These are phyloP conservation scores for Celoporthe dispersa DNA, from an alignment of 2,329 filamentous ascomycete genomes.

Conservation along the genomic window DNA sequence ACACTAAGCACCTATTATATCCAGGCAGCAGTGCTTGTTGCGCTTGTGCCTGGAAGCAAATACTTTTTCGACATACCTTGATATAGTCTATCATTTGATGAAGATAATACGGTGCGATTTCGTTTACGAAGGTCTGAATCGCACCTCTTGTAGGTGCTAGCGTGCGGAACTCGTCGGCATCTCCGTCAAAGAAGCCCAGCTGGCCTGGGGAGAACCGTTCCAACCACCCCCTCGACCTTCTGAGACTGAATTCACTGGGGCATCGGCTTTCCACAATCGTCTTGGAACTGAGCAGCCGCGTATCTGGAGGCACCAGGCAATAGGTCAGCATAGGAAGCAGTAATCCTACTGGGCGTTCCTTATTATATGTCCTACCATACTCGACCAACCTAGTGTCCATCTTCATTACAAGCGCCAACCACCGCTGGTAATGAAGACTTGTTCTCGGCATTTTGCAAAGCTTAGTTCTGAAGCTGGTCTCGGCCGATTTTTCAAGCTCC, in stretches of 20 bases:
- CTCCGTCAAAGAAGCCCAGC: neutral
- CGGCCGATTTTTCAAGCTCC: slow-evolving; percentile 1
- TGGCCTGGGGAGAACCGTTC: neutral
- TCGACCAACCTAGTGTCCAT: neutral
- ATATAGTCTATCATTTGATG: neutral
- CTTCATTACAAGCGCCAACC: neutral
- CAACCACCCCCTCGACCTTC: neutral
- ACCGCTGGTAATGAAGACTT: neutral
- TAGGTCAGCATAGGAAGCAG: neutral
- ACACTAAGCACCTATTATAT: too few relatives aligned
- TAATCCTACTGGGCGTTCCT: neutral
- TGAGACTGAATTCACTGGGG: neutral
- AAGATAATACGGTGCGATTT: neutral
- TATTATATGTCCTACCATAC: neutral
- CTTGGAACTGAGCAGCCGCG: neutral
- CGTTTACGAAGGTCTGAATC: slow-evolving; percentile 8
- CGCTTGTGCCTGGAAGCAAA: too few relatives aligned
- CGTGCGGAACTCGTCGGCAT: slow-evolving; percentile 2
- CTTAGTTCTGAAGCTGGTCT: neutral
- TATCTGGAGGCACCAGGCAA: neutral
- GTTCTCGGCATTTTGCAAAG: neutral
- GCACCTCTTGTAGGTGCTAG: slow-evolving; percentile 13
- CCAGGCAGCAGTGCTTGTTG: neutral
- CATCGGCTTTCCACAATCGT: slow-evolving; percentile 3
- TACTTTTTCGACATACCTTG: neutral